Evolutionary conservation across 2,329 filamentous ascomycete species (phyloP).

Genomic region (Uncinocarpus reesii): DNA sequence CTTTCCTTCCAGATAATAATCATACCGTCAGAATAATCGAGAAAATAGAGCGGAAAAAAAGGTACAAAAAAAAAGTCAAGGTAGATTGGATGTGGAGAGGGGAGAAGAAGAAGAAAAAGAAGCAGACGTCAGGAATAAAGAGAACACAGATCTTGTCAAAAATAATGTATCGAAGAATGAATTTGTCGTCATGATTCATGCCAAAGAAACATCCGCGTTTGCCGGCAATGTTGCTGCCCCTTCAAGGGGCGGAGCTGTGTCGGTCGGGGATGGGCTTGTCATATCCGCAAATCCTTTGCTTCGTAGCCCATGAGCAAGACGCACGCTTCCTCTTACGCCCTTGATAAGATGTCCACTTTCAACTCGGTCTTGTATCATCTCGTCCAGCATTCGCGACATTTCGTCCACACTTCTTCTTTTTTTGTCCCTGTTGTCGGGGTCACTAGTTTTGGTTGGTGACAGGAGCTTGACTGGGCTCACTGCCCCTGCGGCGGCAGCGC

Average conservation of each 20-base stretch:
- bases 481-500: slow-evolving; percentile 4
- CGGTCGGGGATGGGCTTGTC: background rate
- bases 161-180: background rate
- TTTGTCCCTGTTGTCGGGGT: slow-evolving; percentile 38
- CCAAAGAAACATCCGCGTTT: slow-evolving; percentile 16
- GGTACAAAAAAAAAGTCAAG: no score
- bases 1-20: no score
- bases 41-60: no score
- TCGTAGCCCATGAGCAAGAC: slow-evolving; percentile 39
- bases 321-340: slow-evolving; percentile 56
- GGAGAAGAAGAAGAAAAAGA: no score
- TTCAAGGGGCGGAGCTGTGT: slow-evolving; percentile 21
- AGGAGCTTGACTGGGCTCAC: slow-evolving; percentile 25
- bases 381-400: slow-evolving; percentile 85
- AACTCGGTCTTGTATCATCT: slow-evolving; percentile 88
- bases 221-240: slow-evolving; percentile 21
- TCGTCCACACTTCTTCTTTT: slow-evolving; percentile 69
- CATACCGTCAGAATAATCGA: no score
- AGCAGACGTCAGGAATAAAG: no score
- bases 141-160: background rate
- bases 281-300: background rate
- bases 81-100: no score
- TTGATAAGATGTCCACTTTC: slow-evolving; percentile 63
- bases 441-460: slow-evolving; percentile 17
- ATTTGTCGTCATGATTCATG: slow-evolving; percentile 5